Percentiles rank a stretch among this genome's conserved stretches.
Conservation (phyloP, 2,329 filamentous ascomycete genomes). For the Paraconiothyrium sp. region DNA sequence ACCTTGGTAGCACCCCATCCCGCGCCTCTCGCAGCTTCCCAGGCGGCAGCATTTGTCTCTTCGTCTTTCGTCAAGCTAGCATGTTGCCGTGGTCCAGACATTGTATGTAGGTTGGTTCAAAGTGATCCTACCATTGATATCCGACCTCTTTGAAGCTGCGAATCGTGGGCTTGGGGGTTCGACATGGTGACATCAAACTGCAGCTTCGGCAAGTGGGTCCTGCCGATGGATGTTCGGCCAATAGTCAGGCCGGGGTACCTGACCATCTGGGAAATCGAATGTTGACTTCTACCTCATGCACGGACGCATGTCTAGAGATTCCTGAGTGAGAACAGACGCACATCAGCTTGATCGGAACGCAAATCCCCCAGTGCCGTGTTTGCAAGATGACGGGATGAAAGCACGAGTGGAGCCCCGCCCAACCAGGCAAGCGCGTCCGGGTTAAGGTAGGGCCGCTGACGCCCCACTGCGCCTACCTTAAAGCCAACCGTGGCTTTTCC, state of each 20-base stretch:
- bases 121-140: not conserved
- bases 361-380: not conserved
- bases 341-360: not conserved
- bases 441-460: not conserved
- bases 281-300: not conserved
- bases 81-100: slow-evolving; percentile 56
- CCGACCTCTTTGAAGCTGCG: not conserved
- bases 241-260: slow-evolving; percentile 1
- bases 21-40: slow-evolving; percentile 75
- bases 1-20: slow-evolving; percentile 72
- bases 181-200: slow-evolving; percentile 15
- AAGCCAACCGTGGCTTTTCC: not conserved
- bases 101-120: slow-evolving; percentile 24
- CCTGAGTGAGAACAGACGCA: not conserved
- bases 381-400: not conserved
- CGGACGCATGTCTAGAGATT: not conserved
- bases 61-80: slow-evolving; percentile 67
- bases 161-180: slow-evolving; percentile 1
- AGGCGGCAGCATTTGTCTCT: slow-evolving; percentile 75
- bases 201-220: slow-evolving; percentile 10
- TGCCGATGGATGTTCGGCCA: slow-evolving; percentile 11
- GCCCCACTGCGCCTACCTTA: slow-evolving; percentile 2
- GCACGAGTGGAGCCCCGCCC: not conserved
- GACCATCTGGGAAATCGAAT: not conserved
- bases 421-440: not conserved